Base-by-base conservation (phyloP, 2,329 filamentous ascomycete genomes). In the Arachnopeziza araneosa region DNA sequence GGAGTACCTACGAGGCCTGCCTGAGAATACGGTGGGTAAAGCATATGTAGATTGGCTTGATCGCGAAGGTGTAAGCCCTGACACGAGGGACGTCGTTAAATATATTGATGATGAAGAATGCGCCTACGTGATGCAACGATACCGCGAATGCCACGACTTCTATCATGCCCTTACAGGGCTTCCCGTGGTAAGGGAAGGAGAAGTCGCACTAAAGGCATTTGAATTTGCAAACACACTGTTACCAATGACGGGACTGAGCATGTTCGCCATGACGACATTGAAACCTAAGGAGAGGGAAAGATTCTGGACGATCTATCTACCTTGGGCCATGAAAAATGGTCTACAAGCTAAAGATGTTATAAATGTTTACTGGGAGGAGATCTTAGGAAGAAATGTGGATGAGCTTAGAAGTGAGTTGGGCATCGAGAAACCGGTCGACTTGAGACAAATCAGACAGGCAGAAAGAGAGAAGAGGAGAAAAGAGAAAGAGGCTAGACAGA, bases 101-200 rank as follows among this genome's bases (percentile, higher is more conserved):
- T 98, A 96, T 77, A 92, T 99, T 63, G 93, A 98, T 74, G 88
- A 98, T 72, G 87, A 89, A 68, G 95, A 99, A 76, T 96, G 93
- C 73, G 95, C 95, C 44, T 99, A 98, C 77, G 95, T 98, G 21
- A 96, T 99, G 90, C 95, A 98, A 79, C 86, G 95, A 57, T 99
- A 99, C 75, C 87, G 95, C 63, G 95, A 99, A 76, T 96, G 90
- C 67, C 95, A 99, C 75, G 95, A 99, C 74, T 97, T 99, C 76
- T 97, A 96, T 77, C 95, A 99, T 75, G 93, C 95, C 0, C 80
- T 99, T 56, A 96, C 93, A 0, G 93, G 93, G 0, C 77, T 99
- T 54, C 95, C 95, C 0, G 85, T 96, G 50, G 88, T 96, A 64
- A 83, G 92, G n/a, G 95, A 99, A 78, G 95, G 95, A 24, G 95